Base-by-base conservation (phyloP, 805 yeast genomes). In the Starmerella asiatica region DNA sequence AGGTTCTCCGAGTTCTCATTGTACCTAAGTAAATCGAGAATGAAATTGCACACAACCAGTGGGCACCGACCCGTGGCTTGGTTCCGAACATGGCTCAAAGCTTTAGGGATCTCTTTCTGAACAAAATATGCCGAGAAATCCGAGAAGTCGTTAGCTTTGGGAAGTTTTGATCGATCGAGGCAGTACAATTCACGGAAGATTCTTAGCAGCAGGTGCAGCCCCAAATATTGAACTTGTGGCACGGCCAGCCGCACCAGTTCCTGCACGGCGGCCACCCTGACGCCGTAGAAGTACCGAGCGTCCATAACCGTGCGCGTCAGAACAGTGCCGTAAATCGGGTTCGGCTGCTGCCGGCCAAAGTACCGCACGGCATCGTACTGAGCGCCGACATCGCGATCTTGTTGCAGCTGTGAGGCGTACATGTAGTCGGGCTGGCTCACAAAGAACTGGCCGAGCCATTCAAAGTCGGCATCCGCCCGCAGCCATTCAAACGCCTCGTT, bases 401-500 rank as follows among this genome's bases (percentile, higher is more conserved):
- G 93, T 50, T 82, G 91, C 23, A 91, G 62, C 54, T 91, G 98
- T 0, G 97, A 82, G 1, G 84, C 81, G 56, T 72, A 91, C 96
- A 91, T 91, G 54, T 84, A 80, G 52, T 85, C 96, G 0, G 94
- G 93, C 59, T 86, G 95, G 50, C 77, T 82, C 26, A 91, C 73
- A 43, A 75, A 69, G 18, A 83, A 65, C 48, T 72, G 73, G 44
- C 93, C 83, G 36, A 91, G 79, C 99, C 99, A 91, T 57, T 91
- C 98, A 53, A 79, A 81, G 57, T 91, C 99, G 0, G 96, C 86
- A 61, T 91, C 99, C n/a, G 88, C 82, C 51, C 99, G 68, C 29
- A 91, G 69, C 99, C 99, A 91, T 53, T 91, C 98, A 59, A 85
- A 91, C 0, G 95, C 95, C 52, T 88, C 96, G 51, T 73, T 75